These are phyloP conservation scores for Lasiosphaeriaceae sp. DNA, from an alignment of 495 filamentous ascomycete genomes.

Conservation along the genomic window DNA sequence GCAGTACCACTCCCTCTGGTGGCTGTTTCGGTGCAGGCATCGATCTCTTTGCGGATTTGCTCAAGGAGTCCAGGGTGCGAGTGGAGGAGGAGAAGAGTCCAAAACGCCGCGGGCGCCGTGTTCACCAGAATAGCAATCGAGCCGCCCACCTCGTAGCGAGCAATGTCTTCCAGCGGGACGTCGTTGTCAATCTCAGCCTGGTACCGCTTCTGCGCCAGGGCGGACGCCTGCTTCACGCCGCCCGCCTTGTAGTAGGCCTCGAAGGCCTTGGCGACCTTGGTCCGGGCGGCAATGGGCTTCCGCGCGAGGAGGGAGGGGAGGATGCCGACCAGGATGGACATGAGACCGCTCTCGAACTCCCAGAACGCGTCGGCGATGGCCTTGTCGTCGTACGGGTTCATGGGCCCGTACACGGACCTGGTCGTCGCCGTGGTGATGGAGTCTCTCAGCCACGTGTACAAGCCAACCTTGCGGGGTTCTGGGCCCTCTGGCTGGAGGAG, in stretches of 20 bases:
- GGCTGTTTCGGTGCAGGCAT: conserved; percentile 13
- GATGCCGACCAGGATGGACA: conserved; percentile 29
- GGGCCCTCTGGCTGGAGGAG: conserved; percentile 3
- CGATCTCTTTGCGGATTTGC: not conserved
- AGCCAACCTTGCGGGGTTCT: not conserved
- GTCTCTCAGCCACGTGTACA: conserved; percentile 37
- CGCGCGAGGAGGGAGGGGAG: conserved; percentile 39
- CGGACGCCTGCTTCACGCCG: conserved; percentile 33
- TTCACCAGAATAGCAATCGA: conserved; percentile 42
- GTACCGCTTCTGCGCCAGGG: conserved; percentile 28
- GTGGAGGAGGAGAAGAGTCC: conserved; percentile 41
- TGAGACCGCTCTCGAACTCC: conserved; percentile 42
- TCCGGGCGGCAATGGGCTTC: conserved; percentile 36
- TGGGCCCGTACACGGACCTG: conserved; percentile 43
- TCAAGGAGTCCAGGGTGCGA: conserved; percentile 35
- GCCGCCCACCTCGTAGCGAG: conserved; percentile 36
- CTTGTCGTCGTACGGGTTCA: conserved; percentile 46
- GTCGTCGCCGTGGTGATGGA: conserved; percentile 49
- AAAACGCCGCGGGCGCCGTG: conserved; percentile 44
- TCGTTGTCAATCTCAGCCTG: conserved; percentile 29
- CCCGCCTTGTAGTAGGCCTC: conserved; percentile 35
- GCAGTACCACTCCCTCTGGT: conserved; percentile 9
- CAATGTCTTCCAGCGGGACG: conserved; percentile 37
- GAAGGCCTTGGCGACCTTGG: conserved; percentile 35
- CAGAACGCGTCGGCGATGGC: conserved; percentile 41